Evolutionary conservation across 2,329 filamentous ascomycete genomes (phyloP).

Genomic region (Blastomyces parvus): DNA sequence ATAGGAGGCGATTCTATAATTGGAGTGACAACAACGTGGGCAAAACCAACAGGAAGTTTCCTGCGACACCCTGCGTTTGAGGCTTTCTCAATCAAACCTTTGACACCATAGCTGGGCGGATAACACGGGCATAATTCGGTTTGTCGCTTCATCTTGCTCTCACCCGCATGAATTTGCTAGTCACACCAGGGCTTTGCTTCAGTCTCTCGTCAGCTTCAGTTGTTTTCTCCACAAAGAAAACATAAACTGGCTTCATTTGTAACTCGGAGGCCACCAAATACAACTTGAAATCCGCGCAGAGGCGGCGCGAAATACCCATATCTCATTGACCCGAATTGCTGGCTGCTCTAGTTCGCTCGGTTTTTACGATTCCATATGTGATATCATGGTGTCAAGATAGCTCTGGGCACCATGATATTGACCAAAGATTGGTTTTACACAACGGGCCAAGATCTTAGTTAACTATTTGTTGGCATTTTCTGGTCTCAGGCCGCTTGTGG

Average conservation of each 20-base stretch:
- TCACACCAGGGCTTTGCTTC: neutral
- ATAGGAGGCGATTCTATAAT: neutral
- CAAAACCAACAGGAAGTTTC: neutral
- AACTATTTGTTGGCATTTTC: neutral
- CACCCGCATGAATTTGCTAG: neutral
- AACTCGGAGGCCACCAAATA: neutral
- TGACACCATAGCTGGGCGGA: neutral
- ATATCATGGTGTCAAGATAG: neutral
- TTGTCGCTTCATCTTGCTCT: neutral
- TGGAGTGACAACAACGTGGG: neutral
- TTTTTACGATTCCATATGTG: neutral
- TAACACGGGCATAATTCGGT: neutral
- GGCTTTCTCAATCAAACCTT: neutral
- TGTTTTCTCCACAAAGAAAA: neutral
- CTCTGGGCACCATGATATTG: neutral
- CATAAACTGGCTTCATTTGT: neutral
- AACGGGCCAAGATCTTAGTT: neutral
- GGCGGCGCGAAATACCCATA: neutral
- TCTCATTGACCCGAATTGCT: neutral
- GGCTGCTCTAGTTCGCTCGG: neutral
- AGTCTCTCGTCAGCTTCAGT: neutral
- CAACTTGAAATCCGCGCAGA: neutral
- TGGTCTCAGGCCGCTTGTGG: neutral
- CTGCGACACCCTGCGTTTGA: conserved; percentile 1
- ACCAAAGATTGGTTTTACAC: conserved; percentile 1